phyloP scores from a whole-genome alignment of 176 grass and related monocot species.

The Zea mays region Zm-B73-REFERENCE-NAM-5.0 NC_050096.1:187390001-187390500 shows the following conservation, averaged over 20 bases:
- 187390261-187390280: constrained; percentile 98
- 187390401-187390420: constrained; percentile 78
- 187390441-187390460: constrained; percentile 75
- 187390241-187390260: constrained; percentile 92
- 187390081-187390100: constrained; percentile 9
- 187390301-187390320: constrained; percentile 57
- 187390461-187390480: constrained; percentile 14
- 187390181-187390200: constrained; percentile 60
- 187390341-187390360: constrained; percentile 77
- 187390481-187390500: constrained; percentile 16
- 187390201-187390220: constrained; percentile 93
- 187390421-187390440: constrained; percentile 91
- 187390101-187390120: constrained; percentile 8
- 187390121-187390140: neutral
- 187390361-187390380: constrained; percentile 89
- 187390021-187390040: neutral
- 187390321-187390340: constrained; percentile 78
- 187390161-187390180: constrained; percentile 30
- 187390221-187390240: constrained; percentile 86
- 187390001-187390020: neutral
- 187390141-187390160: constrained; percentile 23
- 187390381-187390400: constrained; percentile 81
- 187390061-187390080: constrained; percentile 5
- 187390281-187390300: constrained; percentile 86
- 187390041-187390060: neutral